Base-by-base conservation (phyloP, 2,329 filamentous ascomycete species). In the Xylaria sp. region DNA sequence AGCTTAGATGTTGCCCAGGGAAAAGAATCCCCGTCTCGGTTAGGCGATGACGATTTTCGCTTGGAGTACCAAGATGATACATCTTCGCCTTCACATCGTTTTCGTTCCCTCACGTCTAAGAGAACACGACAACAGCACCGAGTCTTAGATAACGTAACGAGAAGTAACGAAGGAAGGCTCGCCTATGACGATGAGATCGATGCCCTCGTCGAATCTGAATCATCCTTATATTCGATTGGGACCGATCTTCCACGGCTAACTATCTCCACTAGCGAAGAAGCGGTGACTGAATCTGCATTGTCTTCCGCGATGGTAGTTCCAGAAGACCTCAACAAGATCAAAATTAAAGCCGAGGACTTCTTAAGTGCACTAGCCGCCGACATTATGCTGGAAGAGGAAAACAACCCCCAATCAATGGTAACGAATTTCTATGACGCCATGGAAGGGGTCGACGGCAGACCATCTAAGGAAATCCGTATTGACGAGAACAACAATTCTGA, bases 111-210 rank as follows among this genome's bases (percentile, higher is more conserved):
- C 20, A 25, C 17, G 39, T 17, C 25, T 11, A 63, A 13, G 38
- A 67, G 67, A 49, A 15, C 10, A n/a, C 10, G 39, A 31, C 49
- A 54, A 22, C 17, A n/a, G n/a, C 54, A 29, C n/a, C 54, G 36
- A 47, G 45, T 61, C 50, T 44, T 67, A 2, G 45, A 63, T 13
- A 60, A 62, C 13, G 29, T 49, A 11, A 58, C 25, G 31, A 45
- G 25, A 42, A 9, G 54, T 27, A n/a, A 66, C 1, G 70, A 73
- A 53, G 74, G 74, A 4, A 71, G 74, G 57, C 70, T 75, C 53
- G 67, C 70, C 7, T 75, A 73, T 50, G 69, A 75, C 25, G 70
- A 75, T 49, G 69, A 68, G 25, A 42, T 59, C 17, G 58, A 66
- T 45, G 11, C 10, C 5, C 7, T 10, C 1, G 9, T 44, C 4